Evolutionary conservation across 768 basidiomycete genomes (phyloP).

Genomic region (Podaxis sp.): DNA sequence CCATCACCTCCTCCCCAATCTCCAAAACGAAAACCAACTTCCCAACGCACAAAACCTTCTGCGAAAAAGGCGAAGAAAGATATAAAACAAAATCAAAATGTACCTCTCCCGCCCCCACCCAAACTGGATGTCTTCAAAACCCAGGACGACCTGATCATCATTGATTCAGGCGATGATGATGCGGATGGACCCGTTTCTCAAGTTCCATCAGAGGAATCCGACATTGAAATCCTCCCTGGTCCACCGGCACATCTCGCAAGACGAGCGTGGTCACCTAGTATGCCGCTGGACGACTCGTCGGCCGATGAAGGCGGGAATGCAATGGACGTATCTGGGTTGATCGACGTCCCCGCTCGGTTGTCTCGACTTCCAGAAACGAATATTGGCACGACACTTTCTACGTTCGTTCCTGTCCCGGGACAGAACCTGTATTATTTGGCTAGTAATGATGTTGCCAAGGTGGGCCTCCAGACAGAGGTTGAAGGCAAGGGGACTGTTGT

Average conservation of each 20-base stretch:
- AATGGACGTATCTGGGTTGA: conserved; percentile 21
- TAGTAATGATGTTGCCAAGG: conserved; percentile 31
- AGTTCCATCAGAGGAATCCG: conserved; percentile 12
- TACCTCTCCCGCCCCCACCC: conserved; percentile 30
- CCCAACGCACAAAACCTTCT: conserved; percentile 21
- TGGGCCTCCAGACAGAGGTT: conserved; percentile 25
- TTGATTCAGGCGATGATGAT: conserved; percentile 39
- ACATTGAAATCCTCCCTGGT: conserved; percentile 5
- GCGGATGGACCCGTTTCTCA: conserved; percentile 22
- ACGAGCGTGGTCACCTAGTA: conserved; percentile 64
- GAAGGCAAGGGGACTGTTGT: conserved; percentile 36
- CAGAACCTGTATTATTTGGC: conserved; percentile 49
- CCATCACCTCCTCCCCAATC: conserved; percentile 17
- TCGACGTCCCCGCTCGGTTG: conserved; percentile 16
- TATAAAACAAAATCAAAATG: conserved; percentile 22
- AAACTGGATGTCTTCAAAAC: conserved; percentile 30
- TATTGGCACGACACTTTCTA: conserved; percentile 35
- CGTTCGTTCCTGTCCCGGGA: conserved; percentile 45
- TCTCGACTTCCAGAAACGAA: background rate
- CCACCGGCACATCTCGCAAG: conserved; percentile 20
- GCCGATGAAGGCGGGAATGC: conserved; percentile 41
- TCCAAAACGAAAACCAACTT: conserved; percentile 47
- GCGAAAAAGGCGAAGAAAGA: conserved; percentile 29
- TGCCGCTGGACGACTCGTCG: conserved; percentile 46
- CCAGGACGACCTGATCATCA: conserved; percentile 38